Conservation (phyloP, 2,329 filamentous ascomycete species). For the Chaetomium sp. region DNA sequence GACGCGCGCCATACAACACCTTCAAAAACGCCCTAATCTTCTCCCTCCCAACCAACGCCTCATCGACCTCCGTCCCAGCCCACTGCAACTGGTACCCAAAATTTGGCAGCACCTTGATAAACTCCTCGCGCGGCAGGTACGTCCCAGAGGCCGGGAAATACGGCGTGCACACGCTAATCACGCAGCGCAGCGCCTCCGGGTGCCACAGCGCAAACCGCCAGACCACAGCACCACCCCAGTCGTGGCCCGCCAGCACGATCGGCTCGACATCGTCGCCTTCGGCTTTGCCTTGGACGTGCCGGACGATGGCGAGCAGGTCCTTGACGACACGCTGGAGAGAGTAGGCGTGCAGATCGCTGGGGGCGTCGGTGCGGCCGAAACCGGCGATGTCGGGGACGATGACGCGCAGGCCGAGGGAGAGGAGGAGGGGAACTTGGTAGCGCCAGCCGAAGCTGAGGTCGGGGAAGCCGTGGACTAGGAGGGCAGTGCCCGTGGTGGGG, state of each 20-base stretch:
- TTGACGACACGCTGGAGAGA: conserved; percentile 64
- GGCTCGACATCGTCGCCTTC: conserved; percentile 19
- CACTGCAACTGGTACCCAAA: conserved; percentile 85
- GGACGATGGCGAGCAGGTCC: conserved; percentile 68
- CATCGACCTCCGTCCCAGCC: conserved; percentile 59
- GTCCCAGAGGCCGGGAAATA: conserved; percentile 49
- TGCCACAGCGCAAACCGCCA: conserved; percentile 70
- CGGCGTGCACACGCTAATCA: conserved; percentile 79
- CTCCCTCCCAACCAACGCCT: conserved; percentile 47
- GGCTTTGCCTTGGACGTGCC: conserved; percentile 57
- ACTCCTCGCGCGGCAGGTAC: conserved; percentile 52
- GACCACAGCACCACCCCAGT: conserved; percentile 79
- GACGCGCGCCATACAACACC: conserved; percentile 61
- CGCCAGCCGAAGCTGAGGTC: conserved; percentile 83
- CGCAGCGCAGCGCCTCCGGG: conserved; percentile 61
- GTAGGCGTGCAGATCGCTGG: conserved; percentile 56
- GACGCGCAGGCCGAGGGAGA: conserved; percentile 67
- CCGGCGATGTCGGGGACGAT: conserved; percentile 83
- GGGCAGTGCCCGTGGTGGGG: conserved; percentile 26
- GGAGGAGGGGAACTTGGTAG: conserved; percentile 73
- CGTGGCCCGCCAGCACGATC: conserved; percentile 83
- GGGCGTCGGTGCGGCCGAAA: conserved; percentile 71
- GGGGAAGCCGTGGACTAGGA: conserved; percentile 68
- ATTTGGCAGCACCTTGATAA: conserved; percentile 50
- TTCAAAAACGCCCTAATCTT: conserved; percentile 65